Evolutionary conservation across 129 eudicot species (phyloP), one percentile per base, ranked within the genome.

Genomic region (Flaveria linearis): DNA sequence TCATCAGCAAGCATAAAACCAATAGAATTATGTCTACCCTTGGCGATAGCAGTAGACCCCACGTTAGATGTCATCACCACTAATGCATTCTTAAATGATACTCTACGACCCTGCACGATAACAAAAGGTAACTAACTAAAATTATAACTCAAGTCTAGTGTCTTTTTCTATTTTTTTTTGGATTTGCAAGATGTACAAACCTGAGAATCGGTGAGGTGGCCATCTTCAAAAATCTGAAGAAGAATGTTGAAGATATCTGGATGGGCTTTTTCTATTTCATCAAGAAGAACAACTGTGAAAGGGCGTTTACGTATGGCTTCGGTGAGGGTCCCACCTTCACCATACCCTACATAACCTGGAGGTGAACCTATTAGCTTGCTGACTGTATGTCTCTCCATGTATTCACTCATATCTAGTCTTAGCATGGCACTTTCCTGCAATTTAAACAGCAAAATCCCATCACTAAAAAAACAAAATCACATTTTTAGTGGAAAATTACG

Each of bases 151-250:
- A 3, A 67, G 43, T 15, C 52, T 30, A 14, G 66, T 9, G 50
- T 9, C 3, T 69, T 77, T 39, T n/a, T 43, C 3, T 6, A 3
- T 2, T 2, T 36, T 66, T 39, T 63, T 52, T 7, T 66, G 25
- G 39, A 65, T 64, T 72, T 64, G 6, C 68, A 13, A 14, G 62
- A 77, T 69, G 60, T 20, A 85, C 82, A 49, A 83, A 91, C 97
- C 97, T 89, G 96, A 81, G 97, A 92, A 81, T 92, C 97, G 62
- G 97, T 89, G 74, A 92, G 91, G 83, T 92, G 97, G 49, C 98
- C 98, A 80, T 92, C 98, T 82, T 92, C 98, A 78, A 92, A 88
- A 45, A 92, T 74, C 82, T 92, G 98, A 30, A 92, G 94, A 68
- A 92, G 89, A 75, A 92, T 89, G 81, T 90, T 92, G 84, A 92